A percentile compares a stretch with the other conserved stretches of the same genome.
Conservation (phyloP, 1,139 yeast species). For the Debaryomyces robertsiae region DNA sequence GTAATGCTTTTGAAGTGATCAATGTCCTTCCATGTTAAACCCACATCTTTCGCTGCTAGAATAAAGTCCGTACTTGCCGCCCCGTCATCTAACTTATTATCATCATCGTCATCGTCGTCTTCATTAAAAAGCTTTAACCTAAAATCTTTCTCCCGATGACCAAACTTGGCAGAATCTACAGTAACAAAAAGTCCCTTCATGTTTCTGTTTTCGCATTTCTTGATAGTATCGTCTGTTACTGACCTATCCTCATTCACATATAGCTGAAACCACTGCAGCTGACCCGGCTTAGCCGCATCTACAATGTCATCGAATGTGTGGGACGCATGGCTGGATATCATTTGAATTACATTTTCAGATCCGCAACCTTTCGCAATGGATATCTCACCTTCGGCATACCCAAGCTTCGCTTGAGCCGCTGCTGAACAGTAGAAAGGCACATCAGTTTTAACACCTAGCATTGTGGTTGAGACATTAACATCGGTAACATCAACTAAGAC, state of each 20-base stretch:
- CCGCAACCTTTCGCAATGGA: slow-evolving; percentile 53
- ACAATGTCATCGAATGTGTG: slow-evolving; percentile 59
- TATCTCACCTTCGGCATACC: slow-evolving; percentile 58
- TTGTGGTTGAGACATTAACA: slow-evolving; percentile 52
- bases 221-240: slow-evolving; percentile 21
- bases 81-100: no score
- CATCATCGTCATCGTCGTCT: slow-evolving; percentile 14
- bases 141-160: slow-evolving; percentile 30
- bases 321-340: slow-evolving; percentile 60
- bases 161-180: slow-evolving; percentile 29
- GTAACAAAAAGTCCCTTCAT: slow-evolving; percentile 32
- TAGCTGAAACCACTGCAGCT: slow-evolving; percentile 44
- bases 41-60: slow-evolving; percentile 13
- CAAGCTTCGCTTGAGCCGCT: slow-evolving; percentile 58
- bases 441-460: slow-evolving; percentile 51
- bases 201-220: slow-evolving; percentile 23
- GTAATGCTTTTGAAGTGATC: slow-evolving; percentile 23
- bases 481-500: slow-evolving; percentile 63
- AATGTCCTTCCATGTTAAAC: slow-evolving; percentile 25
- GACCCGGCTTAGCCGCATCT: slow-evolving; percentile 39
- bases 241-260: slow-evolving; percentile 44
- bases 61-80: slow-evolving; percentile 17
- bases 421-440: slow-evolving; percentile 63
- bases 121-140: slow-evolving; percentile 19
- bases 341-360: slow-evolving; percentile 50